Evolutionary conservation across 768 basidiomycete genomes (phyloP).

Genomic region (Auricularia sp.): DNA sequence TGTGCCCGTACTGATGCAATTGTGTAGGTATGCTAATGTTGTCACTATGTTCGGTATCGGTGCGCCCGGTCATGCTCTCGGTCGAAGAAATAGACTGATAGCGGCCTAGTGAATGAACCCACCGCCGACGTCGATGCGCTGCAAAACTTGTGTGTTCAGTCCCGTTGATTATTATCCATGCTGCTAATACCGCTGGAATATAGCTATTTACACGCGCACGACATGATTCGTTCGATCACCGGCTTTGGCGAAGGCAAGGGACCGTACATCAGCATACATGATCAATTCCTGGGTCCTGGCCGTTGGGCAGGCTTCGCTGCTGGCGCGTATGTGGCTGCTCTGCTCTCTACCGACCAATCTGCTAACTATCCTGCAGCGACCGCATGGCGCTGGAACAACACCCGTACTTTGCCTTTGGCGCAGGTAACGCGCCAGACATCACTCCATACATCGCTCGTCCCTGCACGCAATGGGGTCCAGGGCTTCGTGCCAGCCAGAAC

Average conservation of each 20-base stretch:
- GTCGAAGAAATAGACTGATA: no score
- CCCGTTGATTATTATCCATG: not conserved
- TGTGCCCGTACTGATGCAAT: no score
- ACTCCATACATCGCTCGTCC: constrained; percentile 36
- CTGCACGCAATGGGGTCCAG: constrained; percentile 27
- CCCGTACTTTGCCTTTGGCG: constrained; percentile 70
- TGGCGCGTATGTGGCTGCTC: constrained; percentile 31
- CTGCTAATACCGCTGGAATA: constrained; percentile 6
- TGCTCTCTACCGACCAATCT: not conserved
- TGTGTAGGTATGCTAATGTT: constrained; percentile 39
- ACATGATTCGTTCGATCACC: constrained; percentile 66
- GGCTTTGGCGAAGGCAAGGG: constrained; percentile 58
- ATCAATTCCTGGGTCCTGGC: constrained; percentile 46
- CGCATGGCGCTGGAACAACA: constrained; percentile 67
- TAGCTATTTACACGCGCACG: constrained; percentile 38
- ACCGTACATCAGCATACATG: constrained; percentile 50
- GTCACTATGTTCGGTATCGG: constrained; percentile 73
- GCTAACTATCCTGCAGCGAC: constrained; percentile 43
- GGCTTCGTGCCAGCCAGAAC: constrained; percentile 32
- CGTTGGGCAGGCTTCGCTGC: constrained; percentile 48
- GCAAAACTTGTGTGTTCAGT: constrained; percentile 1
- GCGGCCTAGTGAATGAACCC: constrained; percentile 63
- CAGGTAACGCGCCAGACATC: constrained; percentile 51
- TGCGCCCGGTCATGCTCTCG: no score
- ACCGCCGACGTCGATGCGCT: constrained; percentile 16